These are phyloP conservation scores for Salisapilia sapeloensis DNA, from an alignment of 352 stramenopile genomes.

Conservation along the genomic window DNA sequence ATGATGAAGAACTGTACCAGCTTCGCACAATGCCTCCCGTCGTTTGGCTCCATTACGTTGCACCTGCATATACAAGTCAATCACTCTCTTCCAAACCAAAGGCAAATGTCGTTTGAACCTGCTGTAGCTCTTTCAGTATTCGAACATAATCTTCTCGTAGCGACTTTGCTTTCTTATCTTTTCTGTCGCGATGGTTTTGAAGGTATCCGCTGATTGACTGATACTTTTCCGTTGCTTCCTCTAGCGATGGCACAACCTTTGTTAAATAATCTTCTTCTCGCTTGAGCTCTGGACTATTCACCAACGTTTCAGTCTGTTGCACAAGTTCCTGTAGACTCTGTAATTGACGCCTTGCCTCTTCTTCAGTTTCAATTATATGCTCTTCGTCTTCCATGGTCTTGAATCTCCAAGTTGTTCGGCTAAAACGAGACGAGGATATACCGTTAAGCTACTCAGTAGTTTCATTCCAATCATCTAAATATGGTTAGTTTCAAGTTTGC, in stretches of 20 bases:
- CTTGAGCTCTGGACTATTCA: slow-evolving; percentile 18
- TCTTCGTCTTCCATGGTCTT: too few species aligned
- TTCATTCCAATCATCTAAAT: too few species aligned
- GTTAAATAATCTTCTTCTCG: slow-evolving; percentile 35
- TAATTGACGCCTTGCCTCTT: too few species aligned
- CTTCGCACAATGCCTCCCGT: slow-evolving; percentile 49
- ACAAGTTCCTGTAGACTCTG: slow-evolving; percentile 17
- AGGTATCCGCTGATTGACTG: slow-evolving; percentile 42
- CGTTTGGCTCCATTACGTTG: slow-evolving; percentile 26
- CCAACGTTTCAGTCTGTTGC: slow-evolving; percentile 11
- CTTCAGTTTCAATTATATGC: too few species aligned
- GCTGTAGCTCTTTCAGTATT: slow-evolving; percentile 56
- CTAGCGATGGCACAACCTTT: slow-evolving; percentile 22
- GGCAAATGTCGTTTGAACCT: too few species aligned
- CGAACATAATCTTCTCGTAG: too few species aligned
- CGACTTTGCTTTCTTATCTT: slow-evolving; percentile 27
- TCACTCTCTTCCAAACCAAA: too few species aligned
- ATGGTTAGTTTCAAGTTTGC: too few species aligned
- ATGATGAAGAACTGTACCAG: slow-evolving; percentile 1
- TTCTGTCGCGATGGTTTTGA: slow-evolving; percentile 33
- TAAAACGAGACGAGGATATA: too few species aligned
- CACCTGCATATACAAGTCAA: too few species aligned
- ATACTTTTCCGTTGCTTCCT: slow-evolving; percentile 39
- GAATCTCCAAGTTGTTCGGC: too few species aligned
- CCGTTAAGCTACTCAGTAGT: too few species aligned